Evolutionary conservation across 257 asterid genomes (phyloP).

Genomic region (Coffea eugenioides): DNA sequence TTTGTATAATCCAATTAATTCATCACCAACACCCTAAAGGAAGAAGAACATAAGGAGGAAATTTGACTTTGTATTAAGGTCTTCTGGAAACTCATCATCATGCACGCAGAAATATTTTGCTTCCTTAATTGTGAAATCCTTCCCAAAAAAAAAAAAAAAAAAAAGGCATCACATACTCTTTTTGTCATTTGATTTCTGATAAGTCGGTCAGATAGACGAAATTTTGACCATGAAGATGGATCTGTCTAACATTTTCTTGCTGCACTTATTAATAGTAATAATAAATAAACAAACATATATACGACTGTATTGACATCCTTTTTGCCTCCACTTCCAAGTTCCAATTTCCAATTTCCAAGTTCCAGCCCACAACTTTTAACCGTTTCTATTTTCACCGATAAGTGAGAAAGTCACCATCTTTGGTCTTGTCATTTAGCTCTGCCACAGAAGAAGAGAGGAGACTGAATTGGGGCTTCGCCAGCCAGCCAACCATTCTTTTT

Average conservation of each 20-base stretch:
- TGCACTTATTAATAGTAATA: not conserved
- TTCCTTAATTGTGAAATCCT: not conserved
- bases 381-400: not conserved
- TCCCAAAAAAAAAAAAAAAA: not conserved
- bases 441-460: not conserved
- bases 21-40: not conserved
- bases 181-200: not conserved
- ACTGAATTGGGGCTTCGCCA: not conserved
- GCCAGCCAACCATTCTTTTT: not conserved
- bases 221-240: conserved; percentile 1
- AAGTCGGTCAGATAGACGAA: not conserved
- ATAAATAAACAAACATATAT: too few species aligned
- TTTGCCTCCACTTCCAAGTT: too few species aligned
- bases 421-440: not conserved
- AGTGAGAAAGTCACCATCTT: not conserved
- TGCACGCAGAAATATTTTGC: not conserved
- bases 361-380: not conserved
- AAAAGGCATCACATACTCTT: not conserved
- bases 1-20: not conserved
- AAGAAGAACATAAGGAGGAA: not conserved
- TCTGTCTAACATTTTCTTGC: conserved; percentile 20
- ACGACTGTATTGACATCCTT: not conserved
- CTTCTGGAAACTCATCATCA: not conserved
- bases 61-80: not conserved
- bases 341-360: too few species aligned